These are phyloP conservation scores for Verticillium nubilum DNA, from an alignment of 2,329 filamentous ascomycete genomes.

Conservation along the genomic window DNA sequence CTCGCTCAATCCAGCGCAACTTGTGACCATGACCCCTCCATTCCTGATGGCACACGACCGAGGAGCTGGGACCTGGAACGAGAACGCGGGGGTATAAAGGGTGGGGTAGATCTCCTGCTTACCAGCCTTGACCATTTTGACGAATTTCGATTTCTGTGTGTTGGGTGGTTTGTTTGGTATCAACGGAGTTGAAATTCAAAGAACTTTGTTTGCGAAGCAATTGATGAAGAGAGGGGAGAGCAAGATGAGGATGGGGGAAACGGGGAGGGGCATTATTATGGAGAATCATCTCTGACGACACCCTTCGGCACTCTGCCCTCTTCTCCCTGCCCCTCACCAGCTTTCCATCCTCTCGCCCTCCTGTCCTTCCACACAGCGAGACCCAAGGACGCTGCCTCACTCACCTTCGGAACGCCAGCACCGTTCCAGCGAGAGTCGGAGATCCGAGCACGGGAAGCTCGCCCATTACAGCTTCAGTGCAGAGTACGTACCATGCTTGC, in stretches of 20 bases:
- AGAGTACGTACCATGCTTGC: neutral
- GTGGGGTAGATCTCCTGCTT: constrained; percentile 34
- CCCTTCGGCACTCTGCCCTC: neutral
- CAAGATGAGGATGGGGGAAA: constrained; percentile 3
- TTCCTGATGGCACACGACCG: constrained; percentile 7
- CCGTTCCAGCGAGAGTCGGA: neutral
- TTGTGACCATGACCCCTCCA: constrained; percentile 17
- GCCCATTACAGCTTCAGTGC: neutral
- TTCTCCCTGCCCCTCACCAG: constrained; percentile 50
- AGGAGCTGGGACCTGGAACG: neutral
- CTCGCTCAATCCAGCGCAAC: constrained; percentile 55
- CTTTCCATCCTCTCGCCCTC: constrained; percentile 52
- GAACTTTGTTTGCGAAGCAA: constrained; percentile 3
- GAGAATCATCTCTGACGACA: neutral
- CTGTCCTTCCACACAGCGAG: constrained; percentile 30
- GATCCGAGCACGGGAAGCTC: constrained; percentile 1
- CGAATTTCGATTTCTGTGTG: constrained; percentile 35
- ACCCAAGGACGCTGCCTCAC: neutral
- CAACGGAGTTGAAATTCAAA: constrained; percentile 1
- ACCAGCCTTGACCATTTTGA: constrained; percentile 99
- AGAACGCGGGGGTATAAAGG: constrained; percentile 1
- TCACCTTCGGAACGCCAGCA: neutral
- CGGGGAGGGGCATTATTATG: constrained; percentile 3
- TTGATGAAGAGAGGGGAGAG: constrained; percentile 4
- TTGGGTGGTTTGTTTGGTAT: constrained; percentile 11